Evolutionary conservation across 805 yeast genomes (phyloP).

Genomic region (Pichia phayaonensis): DNA sequence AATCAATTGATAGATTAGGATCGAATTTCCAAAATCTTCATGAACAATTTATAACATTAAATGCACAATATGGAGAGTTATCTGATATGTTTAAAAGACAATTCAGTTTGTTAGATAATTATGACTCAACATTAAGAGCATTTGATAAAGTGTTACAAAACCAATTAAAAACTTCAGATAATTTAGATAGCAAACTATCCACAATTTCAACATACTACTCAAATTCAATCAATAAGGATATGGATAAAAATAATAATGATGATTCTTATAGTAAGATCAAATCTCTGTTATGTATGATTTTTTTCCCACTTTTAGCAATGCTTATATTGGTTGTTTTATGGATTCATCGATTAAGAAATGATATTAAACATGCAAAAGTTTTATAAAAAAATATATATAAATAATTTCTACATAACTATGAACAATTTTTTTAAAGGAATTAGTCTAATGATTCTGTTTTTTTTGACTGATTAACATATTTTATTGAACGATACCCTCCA

Average conservation of each 20-base stretch:
- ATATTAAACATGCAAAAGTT: slow-evolving; percentile 54
- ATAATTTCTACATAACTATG: neutral
- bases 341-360: slow-evolving; percentile 49
- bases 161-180: slow-evolving; percentile 10
- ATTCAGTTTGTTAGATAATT: slow-evolving; percentile 10
- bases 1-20: slow-evolving; percentile 5
- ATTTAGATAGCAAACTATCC: slow-evolving; percentile 9
- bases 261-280: slow-evolving; percentile 3
- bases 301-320: slow-evolving; percentile 34
- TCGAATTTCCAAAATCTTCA: slow-evolving; percentile 4
- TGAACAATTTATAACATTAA: slow-evolving; percentile 1
- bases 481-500: too few species aligned
- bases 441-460: neutral
- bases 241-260: neutral
- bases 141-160: slow-evolving; percentile 11
- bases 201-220: slow-evolving; percentile 3
- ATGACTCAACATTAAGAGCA: slow-evolving; percentile 11
- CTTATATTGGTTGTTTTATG: slow-evolving; percentile 36
- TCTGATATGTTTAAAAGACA: slow-evolving; percentile 11
- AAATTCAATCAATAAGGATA: neutral
- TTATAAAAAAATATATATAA: slow-evolving; percentile 31
- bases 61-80: slow-evolving; percentile 9
- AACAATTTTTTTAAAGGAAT: neutral
- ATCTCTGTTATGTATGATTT: slow-evolving; percentile 16
- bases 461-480: too few species aligned